Percentiles rank a stretch among this genome's conserved stretches.
Evolutionary conservation across 495 filamentous ascomycete species (phyloP).

Genomic region (Xylaria bambusicola): DNA sequence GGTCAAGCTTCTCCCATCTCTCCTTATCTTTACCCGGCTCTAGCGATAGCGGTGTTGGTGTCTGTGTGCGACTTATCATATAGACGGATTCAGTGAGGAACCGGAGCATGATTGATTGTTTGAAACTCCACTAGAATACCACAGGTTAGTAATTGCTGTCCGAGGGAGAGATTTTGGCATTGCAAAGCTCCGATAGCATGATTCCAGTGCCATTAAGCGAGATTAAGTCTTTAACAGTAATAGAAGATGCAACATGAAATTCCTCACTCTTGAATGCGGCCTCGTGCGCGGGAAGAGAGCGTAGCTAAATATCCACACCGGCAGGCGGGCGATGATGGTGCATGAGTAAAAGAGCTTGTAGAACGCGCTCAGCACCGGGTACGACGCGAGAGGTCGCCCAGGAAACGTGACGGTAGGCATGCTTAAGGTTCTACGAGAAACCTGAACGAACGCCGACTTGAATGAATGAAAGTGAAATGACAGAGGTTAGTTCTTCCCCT

Average conservation of each 20-base stretch:
- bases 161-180: neutral
- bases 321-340: conserved; percentile 20
- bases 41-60: conserved; percentile 9
- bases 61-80: neutral
- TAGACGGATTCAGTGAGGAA: neutral
- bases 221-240: neutral
- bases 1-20: conserved; percentile 10
- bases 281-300: conserved; percentile 17
- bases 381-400: conserved; percentile 17
- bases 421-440: no score
- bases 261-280: conserved; percentile 13
- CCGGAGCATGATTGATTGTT: neutral
- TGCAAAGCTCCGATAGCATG: neutral
- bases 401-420: conserved; percentile 17
- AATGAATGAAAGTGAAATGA: neutral
- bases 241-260: neutral
- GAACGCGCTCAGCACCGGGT: conserved; percentile 18
- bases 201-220: neutral
- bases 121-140: conserved; percentile 15
- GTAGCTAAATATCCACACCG: conserved; percentile 7
- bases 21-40: conserved; percentile 19
- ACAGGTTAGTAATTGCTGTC: neutral
- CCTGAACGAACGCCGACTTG: neutral
- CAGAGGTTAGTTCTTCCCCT: neutral
- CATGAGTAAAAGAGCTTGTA: conserved; percentile 16